Base-by-base conservation (phyloP, 2,329 filamentous ascomycete genomes). In the Xylariaceae sp. region DNA sequence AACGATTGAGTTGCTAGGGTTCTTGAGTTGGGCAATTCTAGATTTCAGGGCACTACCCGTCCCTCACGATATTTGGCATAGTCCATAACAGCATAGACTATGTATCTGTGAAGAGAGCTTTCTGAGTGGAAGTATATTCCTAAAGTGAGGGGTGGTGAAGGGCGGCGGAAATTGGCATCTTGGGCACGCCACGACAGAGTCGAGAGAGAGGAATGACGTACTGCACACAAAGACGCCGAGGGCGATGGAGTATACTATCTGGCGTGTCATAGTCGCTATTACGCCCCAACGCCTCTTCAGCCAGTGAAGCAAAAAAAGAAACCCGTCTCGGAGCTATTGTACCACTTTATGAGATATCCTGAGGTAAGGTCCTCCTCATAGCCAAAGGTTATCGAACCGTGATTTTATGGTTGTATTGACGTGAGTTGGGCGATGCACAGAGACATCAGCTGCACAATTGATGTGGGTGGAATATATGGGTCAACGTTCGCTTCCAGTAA, bases 221-320 rank as follows among this genome's bases (percentile, higher is more conserved):
- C 76, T 75, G 39, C 70, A 72, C 15, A 75, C 58, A 52, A 77
- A 77, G 52, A 73, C 71, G 56, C 72, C 69, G 21, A 78, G 66
- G 49, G 70, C 71, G 50, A 69, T 63, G 50, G 59, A 67, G 60
- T 78, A 78, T 44, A 78, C 69, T 55, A 73, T 68, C 46, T 66
- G 64, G 64, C 75, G 71, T 53, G 76, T 77, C 76, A 78, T 78
- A 43, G 35, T 56, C 24, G 15, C 27, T 13, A 18, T 52, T 29
- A 29, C 32, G 30, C 10, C 53, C 39, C 29, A 24, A 13, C 24
- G 32, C 16, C 47, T 57, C 42, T 37, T 48, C 47, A 55, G 40
- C 52, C 53, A 49, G 43, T 36, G 40, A 39, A 54, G 32, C 18
- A 42, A n/a, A 20, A 18, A 26, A 27, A 9, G 24, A 23, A 40